Evolutionary conservation across 805 yeast genomes (phyloP), one percentile per base, ranked within the genome.

Genomic region (Debaryomyces hansenii): DNA sequence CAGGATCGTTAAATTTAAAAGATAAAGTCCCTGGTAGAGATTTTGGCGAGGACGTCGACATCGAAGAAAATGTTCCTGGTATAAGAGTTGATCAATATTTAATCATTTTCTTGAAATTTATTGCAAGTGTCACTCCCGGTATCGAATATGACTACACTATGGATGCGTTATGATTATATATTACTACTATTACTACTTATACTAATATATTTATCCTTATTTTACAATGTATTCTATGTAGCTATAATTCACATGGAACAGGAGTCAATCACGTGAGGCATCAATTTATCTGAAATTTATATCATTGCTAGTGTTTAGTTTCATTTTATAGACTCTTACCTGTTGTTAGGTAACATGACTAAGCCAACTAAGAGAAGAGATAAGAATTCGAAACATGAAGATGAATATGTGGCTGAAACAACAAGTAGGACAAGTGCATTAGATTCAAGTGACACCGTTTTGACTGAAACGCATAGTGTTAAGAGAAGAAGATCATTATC

Each of bases 91-190:
- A 94, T 63, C 97, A 91, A 62, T 94, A 94, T 62, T 69, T 94
- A 53, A 77, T 94, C 32, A 85, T 92, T 12, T 94, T 94, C 64
- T 75, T 94, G 59, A 94, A 94, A 68, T 94, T 94, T 60, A 92
- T 94, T 40, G 87, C 97, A 7, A 89, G 97, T 70, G 98, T 94
- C 7, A 91, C 96, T 1, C 99, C 99, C 0, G 96, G 97, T 14
- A 91, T 94, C 46, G 96, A 92, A 69, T 95, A 92, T 66, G 99
- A 94, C 59, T 90, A 90, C 63, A 94, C 99, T n/a, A 94, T 92
- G 97, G 91, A 90, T 64, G 97, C 96, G 1, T 80, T 87, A 59
- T 85, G 60, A 14, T 9, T 31, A 5, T 31, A 31, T 31, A 31
- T 2, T n/a, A 31, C 11, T 6, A n/a, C 34, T 31, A 12, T 2